Conservation (phyloP, 78 protist species). For the Polysphondylium violaceum region DNA sequence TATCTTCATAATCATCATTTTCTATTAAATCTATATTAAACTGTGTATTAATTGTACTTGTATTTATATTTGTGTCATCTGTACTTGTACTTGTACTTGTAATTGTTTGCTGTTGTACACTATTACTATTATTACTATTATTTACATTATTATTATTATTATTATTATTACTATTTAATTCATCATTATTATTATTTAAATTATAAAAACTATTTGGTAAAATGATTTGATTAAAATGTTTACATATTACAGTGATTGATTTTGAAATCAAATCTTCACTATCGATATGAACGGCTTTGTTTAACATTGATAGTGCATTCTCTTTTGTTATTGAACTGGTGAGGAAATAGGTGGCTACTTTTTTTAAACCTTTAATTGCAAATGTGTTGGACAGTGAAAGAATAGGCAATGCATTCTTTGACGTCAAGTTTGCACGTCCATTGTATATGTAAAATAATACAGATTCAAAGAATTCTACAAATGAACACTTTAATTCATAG, state of each 20-base stretch:
- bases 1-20: background rate
- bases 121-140: slow-evolving; percentile 1
- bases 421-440: slow-evolving; percentile 31
- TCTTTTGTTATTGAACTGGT: slow-evolving; percentile 61
- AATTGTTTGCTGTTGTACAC: background rate
- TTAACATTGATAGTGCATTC: slow-evolving; percentile 59
- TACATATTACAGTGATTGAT: slow-evolving; percentile 67
- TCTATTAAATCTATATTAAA: background rate
- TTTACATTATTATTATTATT: slow-evolving; percentile 7
- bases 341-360: slow-evolving; percentile 28
- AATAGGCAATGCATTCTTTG: slow-evolving; percentile 48
- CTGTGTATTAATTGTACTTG: background rate
- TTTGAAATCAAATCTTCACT: slow-evolving; percentile 69
- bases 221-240: slow-evolving; percentile 73
- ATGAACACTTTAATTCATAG: slow-evolving; percentile 51
- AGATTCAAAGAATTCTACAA: slow-evolving; percentile 44
- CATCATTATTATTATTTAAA: slow-evolving; percentile 6
- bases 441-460: slow-evolving; percentile 67
- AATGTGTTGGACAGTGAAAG: slow-evolving; percentile 30
- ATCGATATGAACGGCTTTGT: slow-evolving; percentile 64
- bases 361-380: slow-evolving; percentile 54
- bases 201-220: slow-evolving; percentile 37
- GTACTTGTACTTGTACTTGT: background rate
- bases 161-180: background rate
- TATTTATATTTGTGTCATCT: background rate